phyloP scores from a whole-genome alignment of 768 basidiomycete species.

The Termitomyces sp. region DNA sequence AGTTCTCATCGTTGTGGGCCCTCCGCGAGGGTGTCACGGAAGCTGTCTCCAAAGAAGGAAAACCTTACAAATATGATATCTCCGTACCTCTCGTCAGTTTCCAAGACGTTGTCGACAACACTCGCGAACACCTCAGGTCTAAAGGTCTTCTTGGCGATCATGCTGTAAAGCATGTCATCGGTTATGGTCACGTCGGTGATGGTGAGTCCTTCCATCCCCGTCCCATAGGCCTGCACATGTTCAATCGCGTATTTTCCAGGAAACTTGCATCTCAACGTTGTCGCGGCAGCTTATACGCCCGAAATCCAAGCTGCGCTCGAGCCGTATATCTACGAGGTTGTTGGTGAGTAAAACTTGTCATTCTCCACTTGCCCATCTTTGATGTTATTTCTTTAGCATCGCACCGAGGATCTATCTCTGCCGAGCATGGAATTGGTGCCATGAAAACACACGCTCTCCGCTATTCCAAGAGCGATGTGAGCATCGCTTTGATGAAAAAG shows the following conservation, averaged over 20 bases:
- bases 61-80: conserved; percentile 95
- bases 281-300: conserved; percentile 74
- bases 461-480: conserved; percentile 78
- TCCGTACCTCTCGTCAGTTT: conserved; percentile 84
- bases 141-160: conserved; percentile 67
- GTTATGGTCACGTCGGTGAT: conserved; percentile 97
- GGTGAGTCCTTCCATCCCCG: conserved; percentile 41
- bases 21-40: conserved; percentile 91
- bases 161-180: conserved; percentile 80
- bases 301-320: conserved; percentile 87
- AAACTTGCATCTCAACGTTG: conserved; percentile 90
- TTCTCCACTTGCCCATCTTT: neutral
- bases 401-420: conserved; percentile 87
- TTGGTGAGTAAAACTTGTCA: conserved; percentile 44
- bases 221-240: neutral
- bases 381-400: conserved; percentile 40
- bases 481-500: conserved; percentile 85
- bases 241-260: conserved; percentile 37
- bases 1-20: conserved; percentile 87
- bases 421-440: conserved; percentile 95
- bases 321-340: conserved; percentile 92
- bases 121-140: conserved; percentile 63
- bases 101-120: conserved; percentile 80
- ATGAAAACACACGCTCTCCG: conserved; percentile 89
- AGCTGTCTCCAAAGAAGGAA: conserved; percentile 88